Base-by-base conservation (phyloP, 257 asterid genomes). In the Capsicum chinense region DNA sequence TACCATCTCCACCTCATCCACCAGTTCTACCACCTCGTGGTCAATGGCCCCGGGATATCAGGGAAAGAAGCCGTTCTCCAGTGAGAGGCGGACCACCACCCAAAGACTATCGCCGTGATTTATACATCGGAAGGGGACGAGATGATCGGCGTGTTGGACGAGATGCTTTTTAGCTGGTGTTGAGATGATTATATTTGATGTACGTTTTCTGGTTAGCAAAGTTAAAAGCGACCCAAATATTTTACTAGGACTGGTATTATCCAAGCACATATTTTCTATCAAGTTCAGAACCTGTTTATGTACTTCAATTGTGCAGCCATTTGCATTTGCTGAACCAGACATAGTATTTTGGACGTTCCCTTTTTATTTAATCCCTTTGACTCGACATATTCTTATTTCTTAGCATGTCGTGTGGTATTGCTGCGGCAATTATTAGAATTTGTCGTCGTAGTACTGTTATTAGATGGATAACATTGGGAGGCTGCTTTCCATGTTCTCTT, bases 11-110 rank as follows among this genome's bases (percentile, higher is more conserved):
- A 42, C 93, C 92, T 26, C 92, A 88, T 7, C 62, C 87, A 11
- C 71, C 89, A 17, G 83, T 90, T 56, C 67, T 64, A 7, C 84
- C 88, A 50, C 92, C 91, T 58, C 91, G 91, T 33, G 92, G 94
- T 80, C 92, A 90, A 16, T 91, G 97, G 94, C 92, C 86, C 81
- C 87, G 94, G 19, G 91, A 87, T 84, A 84, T 88, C 42, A 91
- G 97, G 85, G 92, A 88, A 58, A 90, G 97, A 88, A 94, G 97
- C 81, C 91, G 95, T 52, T 93, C 97, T 79, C 98, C 97, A 5
- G 82, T 86, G 26, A 89, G 95, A 89, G 93, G 91, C 12, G 92
- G 91, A 64, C 84, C 82, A 8, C 90, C 82, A 48, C 86, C 86
- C 48, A 92, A 87, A 86, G 92, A 89, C 79, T 88, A 92, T 87